Base-by-base conservation (phyloP, 164 flowering plant species). In the Malania oleifera region DNA sequence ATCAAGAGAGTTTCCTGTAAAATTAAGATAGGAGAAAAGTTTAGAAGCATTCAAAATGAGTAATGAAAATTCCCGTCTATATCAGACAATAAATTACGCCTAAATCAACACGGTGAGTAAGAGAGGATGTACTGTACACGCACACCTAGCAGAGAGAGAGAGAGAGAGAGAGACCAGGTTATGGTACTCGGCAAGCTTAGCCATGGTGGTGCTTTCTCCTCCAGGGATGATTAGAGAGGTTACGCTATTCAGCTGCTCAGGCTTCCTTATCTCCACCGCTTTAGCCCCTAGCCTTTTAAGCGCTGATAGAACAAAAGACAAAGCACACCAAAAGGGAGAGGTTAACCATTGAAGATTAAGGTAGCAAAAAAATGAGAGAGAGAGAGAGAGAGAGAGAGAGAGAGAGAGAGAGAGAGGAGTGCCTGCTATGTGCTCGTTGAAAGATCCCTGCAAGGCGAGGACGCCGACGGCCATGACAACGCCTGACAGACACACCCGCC, bases 131-230 rank as follows among this genome's bases (percentile, higher is more conserved):
- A n/a, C n/a, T n/a, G n/a, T n/a, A n/a, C n/a, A n/a, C n/a, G n/a
- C n/a, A n/a, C n/a, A n/a, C n/a, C n/a, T n/a, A n/a, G n/a, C 39
- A 29, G 58, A 53, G 27, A 56, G 29, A 64, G 45, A 41, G 47
- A 57, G 18, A 41, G n/a, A 28, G 52, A 45, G n/a, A 43, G 26
- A 52, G 3, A 92, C 98, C 81, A 92, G 72, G 66, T 90, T 89
- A 46, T 89, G 95, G 65, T 64, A 83, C 66, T 86, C 84, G 14
- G 98, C 98, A 29, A 89, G 95, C 70, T 87, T 92, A 54, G 97
- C 96, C 96, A 92, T 89, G 74, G 97, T 87, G 71, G 98, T 92
- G 78, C 98, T 89, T 70, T 92, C 98, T 2, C 98, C 98, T 0
- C 98, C 98, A 31, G 98, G 98, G 34, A 92, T 90, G 57, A 92